phyloP scores from a whole-genome alignment of 305 asterid genomes.

The Stenogyne calaminthoides region DNA sequence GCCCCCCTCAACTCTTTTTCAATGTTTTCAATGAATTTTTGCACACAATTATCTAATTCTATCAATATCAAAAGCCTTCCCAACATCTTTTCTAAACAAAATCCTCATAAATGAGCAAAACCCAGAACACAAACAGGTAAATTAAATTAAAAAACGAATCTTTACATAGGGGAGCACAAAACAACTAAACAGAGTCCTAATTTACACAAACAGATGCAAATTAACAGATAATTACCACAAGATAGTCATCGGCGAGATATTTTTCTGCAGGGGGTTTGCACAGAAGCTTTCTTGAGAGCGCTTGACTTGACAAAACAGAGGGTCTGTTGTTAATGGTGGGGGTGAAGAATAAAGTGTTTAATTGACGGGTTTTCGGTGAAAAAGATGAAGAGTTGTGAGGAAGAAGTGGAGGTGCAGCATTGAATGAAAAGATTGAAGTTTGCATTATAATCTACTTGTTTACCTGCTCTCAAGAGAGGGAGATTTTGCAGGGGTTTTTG shows the following conservation, averaged over 20 bases:
- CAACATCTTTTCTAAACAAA: constrained; percentile 6
- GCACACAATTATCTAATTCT: neutral
- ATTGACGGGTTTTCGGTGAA: constrained; percentile 36
- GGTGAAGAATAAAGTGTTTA: constrained; percentile 40
- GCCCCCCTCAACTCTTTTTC: neutral
- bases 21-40: neutral
- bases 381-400: constrained; percentile 32
- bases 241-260: constrained; percentile 81
- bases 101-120: constrained; percentile 8
- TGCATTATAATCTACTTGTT: constrained; percentile 38
- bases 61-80: neutral
- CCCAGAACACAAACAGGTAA: constrained; percentile 4
- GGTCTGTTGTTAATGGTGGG: constrained; percentile 31
- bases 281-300: constrained; percentile 49
- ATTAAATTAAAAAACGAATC: constrained; percentile 19
- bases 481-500: constrained; percentile 34
- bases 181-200: neutral
- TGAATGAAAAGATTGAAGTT: constrained; percentile 40
- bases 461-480: neutral
- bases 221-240: constrained; percentile 58
- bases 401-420: constrained; percentile 35
- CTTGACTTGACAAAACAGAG: constrained; percentile 43
- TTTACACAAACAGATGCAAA: neutral
- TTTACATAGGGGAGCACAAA: constrained; percentile 4
- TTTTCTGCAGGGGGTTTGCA: constrained; percentile 72